phyloP scores from a whole-genome alignment of 2,329 filamentous ascomycete species.

The Aureobasidium sp. region DNA sequence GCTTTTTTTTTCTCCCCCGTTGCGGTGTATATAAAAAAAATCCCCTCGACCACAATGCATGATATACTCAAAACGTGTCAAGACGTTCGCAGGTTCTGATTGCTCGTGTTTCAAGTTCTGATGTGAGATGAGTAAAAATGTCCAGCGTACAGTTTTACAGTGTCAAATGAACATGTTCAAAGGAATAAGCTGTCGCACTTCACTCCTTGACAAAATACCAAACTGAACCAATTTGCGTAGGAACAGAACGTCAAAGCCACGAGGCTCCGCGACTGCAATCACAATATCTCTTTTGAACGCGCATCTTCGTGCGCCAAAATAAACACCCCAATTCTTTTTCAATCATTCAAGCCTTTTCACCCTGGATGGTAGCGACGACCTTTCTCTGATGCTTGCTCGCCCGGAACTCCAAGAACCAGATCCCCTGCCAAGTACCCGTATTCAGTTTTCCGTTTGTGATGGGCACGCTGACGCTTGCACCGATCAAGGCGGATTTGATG shows the following conservation, averaged over 20 bases:
- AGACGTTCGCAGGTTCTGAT: not conserved
- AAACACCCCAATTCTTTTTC: not conserved
- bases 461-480: slow-evolving; percentile 82
- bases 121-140: too few relatives aligned
- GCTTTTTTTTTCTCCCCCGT: not conserved
- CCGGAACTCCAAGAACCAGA: slow-evolving; percentile 93
- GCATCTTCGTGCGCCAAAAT: not conserved
- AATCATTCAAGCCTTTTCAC: slow-evolving; percentile 53
- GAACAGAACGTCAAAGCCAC: too few relatives aligned
- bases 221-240: not conserved
- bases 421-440: slow-evolving; percentile 73
- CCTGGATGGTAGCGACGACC: slow-evolving; percentile 90
- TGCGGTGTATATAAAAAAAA: slow-evolving; percentile 12
- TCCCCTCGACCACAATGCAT: not conserved
- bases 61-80: not conserved
- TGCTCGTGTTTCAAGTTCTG: too few relatives aligned
- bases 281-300: not conserved
- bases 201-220: too few relatives aligned
- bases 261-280: too few relatives aligned
- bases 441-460: slow-evolving; percentile 77
- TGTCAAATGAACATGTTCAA: too few relatives aligned
- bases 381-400: slow-evolving; percentile 66
- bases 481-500: slow-evolving; percentile 84
- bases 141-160: too few relatives aligned
- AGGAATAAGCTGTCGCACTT: too few relatives aligned